phyloP scores from a whole-genome alignment of 1,284 basidiomycete genomes.

The Serendipita sp. region DNA sequence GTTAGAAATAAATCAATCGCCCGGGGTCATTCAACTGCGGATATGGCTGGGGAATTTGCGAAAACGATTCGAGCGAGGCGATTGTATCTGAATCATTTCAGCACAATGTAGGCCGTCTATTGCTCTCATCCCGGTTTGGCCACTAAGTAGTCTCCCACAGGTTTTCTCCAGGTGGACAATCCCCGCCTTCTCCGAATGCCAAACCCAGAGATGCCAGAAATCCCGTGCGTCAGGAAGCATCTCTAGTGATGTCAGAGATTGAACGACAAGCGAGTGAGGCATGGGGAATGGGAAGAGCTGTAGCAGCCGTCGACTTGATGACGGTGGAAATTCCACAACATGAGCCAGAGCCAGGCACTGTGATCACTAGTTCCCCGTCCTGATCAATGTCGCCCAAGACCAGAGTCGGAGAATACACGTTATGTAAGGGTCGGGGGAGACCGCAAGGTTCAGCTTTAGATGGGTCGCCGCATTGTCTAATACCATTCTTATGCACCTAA shows the following conservation, averaged over 20 bases:
- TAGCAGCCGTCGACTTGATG: constrained; percentile 58
- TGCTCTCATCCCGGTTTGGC: constrained; percentile 7
- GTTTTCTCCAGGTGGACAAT: constrained; percentile 17
- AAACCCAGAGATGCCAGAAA: not conserved
- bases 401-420: no score
- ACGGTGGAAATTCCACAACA: constrained; percentile 34
- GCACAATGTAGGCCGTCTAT: constrained; percentile 39
- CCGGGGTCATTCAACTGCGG: constrained; percentile 72
- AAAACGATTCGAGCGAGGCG: constrained; percentile 44
- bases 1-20: constrained; percentile 42
- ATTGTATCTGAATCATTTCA: constrained; percentile 74
- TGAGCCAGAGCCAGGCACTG: constrained; percentile 15
- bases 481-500: no score
- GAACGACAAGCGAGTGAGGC: constrained; percentile 46
- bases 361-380: no score
- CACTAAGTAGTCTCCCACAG: constrained; percentile 17
- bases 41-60: constrained; percentile 73
- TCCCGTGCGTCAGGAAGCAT: constrained; percentile 17
- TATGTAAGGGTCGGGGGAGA: no score
- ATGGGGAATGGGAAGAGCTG: constrained; percentile 37
- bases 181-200: constrained; percentile 19
- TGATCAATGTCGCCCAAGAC: no score
- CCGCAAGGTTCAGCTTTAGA: no score
- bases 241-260: constrained; percentile 43
- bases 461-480: no score